A percentile compares a stretch with the other conserved stretches of the same genome.
phyloP scores from a whole-genome alignment of 257 asterid genomes.

The Lithospermum erythrorhizon region DNA sequence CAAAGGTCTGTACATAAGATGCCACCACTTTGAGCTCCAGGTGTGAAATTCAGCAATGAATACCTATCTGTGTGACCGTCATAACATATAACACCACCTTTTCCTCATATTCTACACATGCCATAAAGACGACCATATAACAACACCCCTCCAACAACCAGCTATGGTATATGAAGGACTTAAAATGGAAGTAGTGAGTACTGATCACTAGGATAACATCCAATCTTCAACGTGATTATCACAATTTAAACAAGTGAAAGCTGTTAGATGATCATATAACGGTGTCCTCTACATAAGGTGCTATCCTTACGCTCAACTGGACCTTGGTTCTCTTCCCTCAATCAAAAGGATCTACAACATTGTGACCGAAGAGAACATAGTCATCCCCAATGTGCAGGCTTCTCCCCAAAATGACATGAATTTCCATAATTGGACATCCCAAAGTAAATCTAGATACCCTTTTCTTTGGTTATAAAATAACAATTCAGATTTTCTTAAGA shows the following conservation, averaged over 20 bases:
- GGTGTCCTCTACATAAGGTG: background rate
- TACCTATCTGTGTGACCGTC: slow-evolving; percentile 13
- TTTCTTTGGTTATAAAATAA: slow-evolving; percentile 33
- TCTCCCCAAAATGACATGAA: slow-evolving; percentile 36
- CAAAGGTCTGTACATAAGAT: slow-evolving; percentile 29
- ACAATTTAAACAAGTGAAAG: background rate
- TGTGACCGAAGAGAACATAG: slow-evolving; percentile 25
- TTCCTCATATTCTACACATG: too few species aligned
- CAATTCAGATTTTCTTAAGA: slow-evolving; percentile 32
- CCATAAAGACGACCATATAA: too few species aligned
- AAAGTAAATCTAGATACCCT: slow-evolving; percentile 39
- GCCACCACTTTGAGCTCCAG: slow-evolving; percentile 23
- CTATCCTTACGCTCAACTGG: slow-evolving; percentile 4
- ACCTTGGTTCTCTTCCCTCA: slow-evolving; percentile 36
- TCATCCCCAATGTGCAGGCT: slow-evolving; percentile 24
- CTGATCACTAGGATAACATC: too few species aligned
- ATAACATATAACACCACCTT: background rate
- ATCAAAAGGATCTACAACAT: slow-evolving; percentile 25
- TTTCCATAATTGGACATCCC: slow-evolving; percentile 25
- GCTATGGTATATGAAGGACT: too few species aligned
- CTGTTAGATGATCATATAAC: background rate
- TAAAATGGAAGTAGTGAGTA: too few species aligned
- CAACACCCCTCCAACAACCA: too few species aligned
- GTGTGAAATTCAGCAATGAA: background rate
- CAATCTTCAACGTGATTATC: background rate